A percentile compares a stretch with the other conserved stretches of the same genome.
These are phyloP conservation scores for Paecilomyces niveus DNA, from an alignment of 2,329 filamentous ascomycete genomes.

Conservation along the genomic window DNA sequence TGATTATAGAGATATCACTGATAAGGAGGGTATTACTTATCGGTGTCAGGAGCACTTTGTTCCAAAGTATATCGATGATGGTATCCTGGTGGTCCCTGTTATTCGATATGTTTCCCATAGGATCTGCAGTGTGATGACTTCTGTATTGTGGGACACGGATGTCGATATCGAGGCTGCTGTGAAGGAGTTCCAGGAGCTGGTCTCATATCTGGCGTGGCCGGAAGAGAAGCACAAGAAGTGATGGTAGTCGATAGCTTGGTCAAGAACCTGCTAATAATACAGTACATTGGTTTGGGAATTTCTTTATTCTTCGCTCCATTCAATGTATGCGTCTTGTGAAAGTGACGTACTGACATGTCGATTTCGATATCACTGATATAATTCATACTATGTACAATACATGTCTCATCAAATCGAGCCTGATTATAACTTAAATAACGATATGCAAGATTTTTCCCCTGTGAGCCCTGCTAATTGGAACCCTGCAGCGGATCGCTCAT, in stretches of 20 bases:
- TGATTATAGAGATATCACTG: slow-evolving; percentile 22
- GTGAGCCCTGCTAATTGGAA: neutral
- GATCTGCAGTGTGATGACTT: slow-evolving; percentile 25
- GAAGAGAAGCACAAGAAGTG: neutral
- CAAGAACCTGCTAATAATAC: no score
- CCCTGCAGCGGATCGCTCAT: neutral
- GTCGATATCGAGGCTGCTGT: neutral
- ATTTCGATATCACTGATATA: neutral
- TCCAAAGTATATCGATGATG: slow-evolving; percentile 7
- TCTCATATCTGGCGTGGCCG: slow-evolving; percentile 3
- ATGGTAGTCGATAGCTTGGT: neutral
- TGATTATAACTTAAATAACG: neutral
- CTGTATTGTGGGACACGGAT: slow-evolving; percentile 16
- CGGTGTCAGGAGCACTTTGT: slow-evolving; percentile 29
- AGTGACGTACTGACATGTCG: neutral
- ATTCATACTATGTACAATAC: neutral
- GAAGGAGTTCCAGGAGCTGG: neutral
- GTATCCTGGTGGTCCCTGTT: slow-evolving; percentile 17
- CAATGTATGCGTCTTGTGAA: neutral
- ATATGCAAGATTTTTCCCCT: neutral
- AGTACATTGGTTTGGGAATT: neutral
- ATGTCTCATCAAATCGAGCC: neutral
- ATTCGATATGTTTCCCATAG: slow-evolving; percentile 21
- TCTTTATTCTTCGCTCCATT: neutral
- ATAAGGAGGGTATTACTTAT: slow-evolving; percentile 15